A percentile compares a stretch with the other conserved stretches of the same genome.
Evolutionary conservation across 208 protist genomes (phyloP).

Genomic region (Acanthamoeba culbertsoni): DNA sequence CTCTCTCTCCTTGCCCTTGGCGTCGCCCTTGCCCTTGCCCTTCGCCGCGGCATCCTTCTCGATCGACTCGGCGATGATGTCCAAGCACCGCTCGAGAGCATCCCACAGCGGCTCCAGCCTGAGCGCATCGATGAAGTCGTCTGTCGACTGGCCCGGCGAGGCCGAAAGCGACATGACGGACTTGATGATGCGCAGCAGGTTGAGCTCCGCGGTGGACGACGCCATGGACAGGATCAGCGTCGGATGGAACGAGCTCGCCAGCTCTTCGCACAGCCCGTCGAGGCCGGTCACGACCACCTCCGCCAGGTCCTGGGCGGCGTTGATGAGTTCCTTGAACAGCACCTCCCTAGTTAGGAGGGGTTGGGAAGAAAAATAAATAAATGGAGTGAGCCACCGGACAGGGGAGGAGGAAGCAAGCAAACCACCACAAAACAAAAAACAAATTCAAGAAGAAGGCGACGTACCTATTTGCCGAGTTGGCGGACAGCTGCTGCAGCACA

Average conservation of each 20-base stretch:
- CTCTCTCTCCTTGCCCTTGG: slow-evolving; percentile 5
- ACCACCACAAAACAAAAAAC: neutral
- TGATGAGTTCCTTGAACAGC: slow-evolving; percentile 53
- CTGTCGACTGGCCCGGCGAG: neutral
- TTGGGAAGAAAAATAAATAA: neutral
- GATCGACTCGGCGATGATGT: slow-evolving; percentile 31
- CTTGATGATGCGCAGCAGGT: slow-evolving; percentile 58
- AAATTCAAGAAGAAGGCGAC: neutral
- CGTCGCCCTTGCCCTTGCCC: neutral
- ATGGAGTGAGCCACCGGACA: neutral
- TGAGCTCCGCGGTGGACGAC: slow-evolving; percentile 43
- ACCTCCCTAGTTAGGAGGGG: neutral
- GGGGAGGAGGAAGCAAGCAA: neutral
- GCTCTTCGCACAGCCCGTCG: slow-evolving; percentile 27
- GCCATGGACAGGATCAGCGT: slow-evolving; percentile 58
- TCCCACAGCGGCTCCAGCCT: slow-evolving; percentile 50
- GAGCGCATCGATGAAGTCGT: slow-evolving; percentile 9
- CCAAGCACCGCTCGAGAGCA: slow-evolving; percentile 44
- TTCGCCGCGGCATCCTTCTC: slow-evolving; percentile 15
- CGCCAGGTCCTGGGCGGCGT: neutral
- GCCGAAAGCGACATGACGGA: slow-evolving; percentile 20
- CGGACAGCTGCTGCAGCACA: slow-evolving; percentile 2
- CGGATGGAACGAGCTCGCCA: slow-evolving; percentile 46
- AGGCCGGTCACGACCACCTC: slow-evolving; percentile 43
- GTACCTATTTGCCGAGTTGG: neutral